Conservation (phyloP, 495 filamentous ascomycete genomes). For the Tricharina praecox region DNA sequence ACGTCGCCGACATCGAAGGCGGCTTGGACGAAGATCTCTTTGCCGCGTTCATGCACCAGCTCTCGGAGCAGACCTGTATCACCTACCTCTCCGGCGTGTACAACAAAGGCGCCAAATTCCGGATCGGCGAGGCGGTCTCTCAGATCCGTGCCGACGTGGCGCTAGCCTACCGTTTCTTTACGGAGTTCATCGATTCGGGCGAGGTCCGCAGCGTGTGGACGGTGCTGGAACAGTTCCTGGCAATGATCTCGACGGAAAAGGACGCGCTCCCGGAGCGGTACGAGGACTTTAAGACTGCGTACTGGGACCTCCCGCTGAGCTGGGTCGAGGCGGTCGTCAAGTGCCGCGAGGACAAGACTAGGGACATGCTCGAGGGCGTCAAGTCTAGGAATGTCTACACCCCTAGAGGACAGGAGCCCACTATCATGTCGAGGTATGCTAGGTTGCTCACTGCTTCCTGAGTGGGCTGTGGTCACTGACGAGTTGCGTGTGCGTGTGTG, state of each 20-base stretch:
- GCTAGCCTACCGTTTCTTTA: conserved; percentile 22
- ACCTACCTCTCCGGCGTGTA: conserved; percentile 71
- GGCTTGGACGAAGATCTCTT: conserved; percentile 66
- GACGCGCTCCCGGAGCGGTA: conserved; percentile 55
- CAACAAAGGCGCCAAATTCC: conserved; percentile 84
- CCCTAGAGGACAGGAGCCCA: conserved; percentile 18
- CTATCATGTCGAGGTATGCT: conserved; percentile 25
- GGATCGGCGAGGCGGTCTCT: conserved; percentile 25
- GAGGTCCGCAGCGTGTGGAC: conserved; percentile 79
- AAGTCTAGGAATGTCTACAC: conserved; percentile 67
- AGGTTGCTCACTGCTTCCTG: neutral
- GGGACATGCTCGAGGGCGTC: conserved; percentile 68
- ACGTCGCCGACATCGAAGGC: conserved; percentile 65
- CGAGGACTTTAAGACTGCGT: conserved; percentile 61
- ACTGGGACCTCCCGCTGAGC: conserved; percentile 85
- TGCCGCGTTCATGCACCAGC: conserved; percentile 53
- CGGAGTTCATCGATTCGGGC: conserved; percentile 27
- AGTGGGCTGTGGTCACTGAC: neutral
- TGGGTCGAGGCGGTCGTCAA: conserved; percentile 94
- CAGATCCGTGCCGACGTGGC: conserved; percentile 25
- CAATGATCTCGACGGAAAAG: conserved; percentile 62
- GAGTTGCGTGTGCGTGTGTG: no score
- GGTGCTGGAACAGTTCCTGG: conserved; percentile 63
- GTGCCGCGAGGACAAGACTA: conserved; percentile 80
- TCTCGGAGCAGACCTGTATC: conserved; percentile 74